A percentile compares a stretch with the other conserved stretches of the same genome.
Conservation (phyloP, 1,139 yeast genomes). For the Saccharomyces hybrid region DNA sequence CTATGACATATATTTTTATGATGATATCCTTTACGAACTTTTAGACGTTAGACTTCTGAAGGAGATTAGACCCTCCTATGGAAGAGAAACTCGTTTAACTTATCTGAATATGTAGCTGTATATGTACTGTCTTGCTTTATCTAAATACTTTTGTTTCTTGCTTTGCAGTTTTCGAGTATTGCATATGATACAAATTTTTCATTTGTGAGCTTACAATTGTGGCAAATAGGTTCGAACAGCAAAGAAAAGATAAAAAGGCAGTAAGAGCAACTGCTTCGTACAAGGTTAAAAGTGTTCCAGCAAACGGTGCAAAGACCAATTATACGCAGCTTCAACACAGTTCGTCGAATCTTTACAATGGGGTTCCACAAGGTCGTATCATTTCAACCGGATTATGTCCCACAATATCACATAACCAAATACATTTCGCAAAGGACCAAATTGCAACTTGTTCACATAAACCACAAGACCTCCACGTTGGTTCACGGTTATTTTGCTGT, state of each 20-base stretch:
- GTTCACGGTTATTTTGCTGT: conserved; percentile 93
- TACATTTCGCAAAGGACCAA: conserved; percentile 53
- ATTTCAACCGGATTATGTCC: conserved; percentile 32
- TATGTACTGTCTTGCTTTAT: neutral
- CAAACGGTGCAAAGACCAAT: neutral
- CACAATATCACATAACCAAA: conserved; percentile 29
- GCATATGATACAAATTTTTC: neutral
- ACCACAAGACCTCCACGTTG: conserved; percentile 71
- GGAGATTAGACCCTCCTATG: conserved; percentile 4
- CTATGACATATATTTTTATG: conserved; percentile 7
- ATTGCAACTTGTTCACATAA: conserved; percentile 64
- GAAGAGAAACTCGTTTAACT: conserved; percentile 13
- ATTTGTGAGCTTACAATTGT: neutral
- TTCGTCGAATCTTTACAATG: conserved; percentile 10
- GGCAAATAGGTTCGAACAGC: neutral
- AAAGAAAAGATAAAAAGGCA: neutral
- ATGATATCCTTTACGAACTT: conserved; percentile 26
- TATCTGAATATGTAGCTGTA: conserved; percentile 10
- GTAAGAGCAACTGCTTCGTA: neutral
- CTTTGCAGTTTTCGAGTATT: neutral
- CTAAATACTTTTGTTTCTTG: neutral
- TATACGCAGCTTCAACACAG: conserved; percentile 3
- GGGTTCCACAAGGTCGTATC: conserved; percentile 25
- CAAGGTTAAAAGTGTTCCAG: neutral
- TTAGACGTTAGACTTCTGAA: conserved; percentile 35